Base-by-base conservation (phyloP, 306 rosid species). In the Acmispon strigosus region DNA sequence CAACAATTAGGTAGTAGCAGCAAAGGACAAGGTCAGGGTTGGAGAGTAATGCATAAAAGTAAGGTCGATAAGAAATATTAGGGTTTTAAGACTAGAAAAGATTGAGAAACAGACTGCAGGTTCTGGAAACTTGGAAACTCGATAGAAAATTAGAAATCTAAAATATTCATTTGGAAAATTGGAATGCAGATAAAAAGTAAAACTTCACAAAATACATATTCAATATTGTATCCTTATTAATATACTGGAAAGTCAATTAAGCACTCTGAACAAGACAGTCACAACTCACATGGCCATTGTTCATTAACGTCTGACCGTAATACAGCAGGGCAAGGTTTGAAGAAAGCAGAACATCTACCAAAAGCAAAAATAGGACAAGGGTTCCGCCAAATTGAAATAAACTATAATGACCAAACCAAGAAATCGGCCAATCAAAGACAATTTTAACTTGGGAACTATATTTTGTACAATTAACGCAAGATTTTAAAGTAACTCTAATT, bases 331-430 rank as follows among this genome's bases (percentile, higher is more conserved):
- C 41, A 55, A 56, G 47, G 64, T 44, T 16, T 19, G 34, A 47
- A 62, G 73, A 72, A 43, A 62, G 45, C 39, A 4, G 27, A 52
- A 53, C 16, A 74, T 52, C 39, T 10, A 39, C 29, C 68, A 47
- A 13, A 18, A 47, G 62, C 37, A 42, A 37, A 43, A 66, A 76
- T 8, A 34, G 18, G 17, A 37, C 1, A 67, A 66, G 10, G 42
- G 62, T 54, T 49, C 69, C 62, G 43, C 15, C 4, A 67, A n/a
- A 48, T 13, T 24, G 13, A 57, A 72, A 60, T 15, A 74, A 74
- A 24, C 72, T 27, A 45, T 11, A 62, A 63, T 20, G 42, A 22
- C 6, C 20, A 69, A 27, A 76, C 18, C 20, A 24, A 37, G 53
- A 67, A 13, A 24, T 15, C 57, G 49, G 20, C 20, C 9, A 76